Conservation (phyloP, 2,329 filamentous ascomycete species). For the Fusarium oxysporum region DNA sequence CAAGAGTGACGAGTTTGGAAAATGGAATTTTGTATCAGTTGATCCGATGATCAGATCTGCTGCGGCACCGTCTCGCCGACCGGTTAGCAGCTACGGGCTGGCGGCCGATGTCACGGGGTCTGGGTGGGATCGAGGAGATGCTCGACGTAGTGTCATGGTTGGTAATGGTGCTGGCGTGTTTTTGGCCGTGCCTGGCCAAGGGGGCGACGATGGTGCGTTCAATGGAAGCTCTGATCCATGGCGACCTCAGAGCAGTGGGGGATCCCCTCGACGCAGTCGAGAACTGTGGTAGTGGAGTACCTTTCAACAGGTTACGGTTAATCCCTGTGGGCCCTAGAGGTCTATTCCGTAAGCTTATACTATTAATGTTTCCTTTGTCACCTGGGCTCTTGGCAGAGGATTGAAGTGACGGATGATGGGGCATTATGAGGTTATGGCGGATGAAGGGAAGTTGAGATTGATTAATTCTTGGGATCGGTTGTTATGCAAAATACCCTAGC, state of each 20-base stretch:
- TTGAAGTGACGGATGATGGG: background rate
- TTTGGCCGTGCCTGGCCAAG: conserved; percentile 60
- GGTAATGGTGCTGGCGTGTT: conserved; percentile 65
- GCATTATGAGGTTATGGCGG: conserved; percentile 18
- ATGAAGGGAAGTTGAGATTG: conserved; percentile 13
- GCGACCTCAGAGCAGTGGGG: conserved; percentile 56
- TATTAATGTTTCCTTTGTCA: conserved; percentile 19
- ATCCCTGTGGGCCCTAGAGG: background rate
- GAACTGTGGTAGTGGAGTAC: conserved; percentile 40
- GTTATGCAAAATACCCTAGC: conserved; percentile 38
- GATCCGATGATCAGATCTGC: conserved; percentile 47
- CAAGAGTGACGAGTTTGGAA: conserved; percentile 67
- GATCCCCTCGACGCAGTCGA: conserved; percentile 45
- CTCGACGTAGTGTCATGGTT: conserved; percentile 66
- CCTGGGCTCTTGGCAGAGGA: conserved; percentile 5
- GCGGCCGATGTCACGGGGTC: conserved; percentile 61
- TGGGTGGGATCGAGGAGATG: conserved; percentile 64
- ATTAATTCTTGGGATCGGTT: conserved; percentile 27
- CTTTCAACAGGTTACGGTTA: background rate
- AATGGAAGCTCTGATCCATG: conserved; percentile 40
- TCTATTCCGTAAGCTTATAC: background rate
- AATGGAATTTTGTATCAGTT: conserved; percentile 69
- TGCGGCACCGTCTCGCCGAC: conserved; percentile 52
- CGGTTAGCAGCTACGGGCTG: conserved; percentile 68
- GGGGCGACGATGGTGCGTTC: conserved; percentile 11